Conservation (phyloP, 1,284 basidiomycete genomes). For the Sporisorium exsertum region DNA sequence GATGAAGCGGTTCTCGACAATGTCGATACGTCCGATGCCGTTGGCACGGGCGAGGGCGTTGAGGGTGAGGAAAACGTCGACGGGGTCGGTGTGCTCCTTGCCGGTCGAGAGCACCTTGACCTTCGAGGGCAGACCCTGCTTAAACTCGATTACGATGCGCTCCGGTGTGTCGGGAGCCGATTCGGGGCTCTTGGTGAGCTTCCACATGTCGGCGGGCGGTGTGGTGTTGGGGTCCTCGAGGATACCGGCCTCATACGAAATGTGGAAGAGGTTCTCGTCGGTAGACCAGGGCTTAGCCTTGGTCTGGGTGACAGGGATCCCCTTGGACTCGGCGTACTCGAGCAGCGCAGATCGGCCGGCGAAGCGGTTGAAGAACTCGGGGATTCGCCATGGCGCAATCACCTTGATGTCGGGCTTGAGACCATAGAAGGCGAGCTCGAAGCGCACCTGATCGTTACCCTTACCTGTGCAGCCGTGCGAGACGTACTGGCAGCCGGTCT, state of each 20-base stretch:
- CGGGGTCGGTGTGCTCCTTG: constrained; percentile 79
- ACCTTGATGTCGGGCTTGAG: constrained; percentile 99
- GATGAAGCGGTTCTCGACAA: constrained; percentile 99
- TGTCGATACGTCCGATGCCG: constrained; percentile 95
- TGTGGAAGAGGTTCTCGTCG: constrained; percentile 96
- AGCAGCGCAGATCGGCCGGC: constrained; percentile 93
- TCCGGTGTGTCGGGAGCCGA: constrained; percentile 85
- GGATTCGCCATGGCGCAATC: constrained; percentile 95
- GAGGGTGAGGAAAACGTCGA: constrained; percentile 92
- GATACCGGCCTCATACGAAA: constrained; percentile 99
- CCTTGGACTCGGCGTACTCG: constrained; percentile 86
- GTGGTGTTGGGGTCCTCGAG: constrained; percentile 96
- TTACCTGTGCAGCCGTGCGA: constrained; percentile 99
- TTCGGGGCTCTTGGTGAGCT: constrained; percentile 87
- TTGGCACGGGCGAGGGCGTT: constrained; percentile 94
- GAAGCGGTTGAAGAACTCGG: constrained; percentile 98
- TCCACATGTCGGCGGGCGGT: constrained; percentile 99
- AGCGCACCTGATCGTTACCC: constrained; percentile 99
- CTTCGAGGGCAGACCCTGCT: constrained; percentile 77
- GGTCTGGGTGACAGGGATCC: constrained; percentile 94
- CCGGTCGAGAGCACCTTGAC: constrained; percentile 58
- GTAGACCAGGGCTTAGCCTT: constrained; percentile 99
- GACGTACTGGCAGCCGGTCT: constrained; percentile 79
- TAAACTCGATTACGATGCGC: constrained; percentile 77
- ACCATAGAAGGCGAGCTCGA: constrained; percentile 98